Conservation (phyloP, 768 basidiomycete species). For the Postia placenta region DNA sequence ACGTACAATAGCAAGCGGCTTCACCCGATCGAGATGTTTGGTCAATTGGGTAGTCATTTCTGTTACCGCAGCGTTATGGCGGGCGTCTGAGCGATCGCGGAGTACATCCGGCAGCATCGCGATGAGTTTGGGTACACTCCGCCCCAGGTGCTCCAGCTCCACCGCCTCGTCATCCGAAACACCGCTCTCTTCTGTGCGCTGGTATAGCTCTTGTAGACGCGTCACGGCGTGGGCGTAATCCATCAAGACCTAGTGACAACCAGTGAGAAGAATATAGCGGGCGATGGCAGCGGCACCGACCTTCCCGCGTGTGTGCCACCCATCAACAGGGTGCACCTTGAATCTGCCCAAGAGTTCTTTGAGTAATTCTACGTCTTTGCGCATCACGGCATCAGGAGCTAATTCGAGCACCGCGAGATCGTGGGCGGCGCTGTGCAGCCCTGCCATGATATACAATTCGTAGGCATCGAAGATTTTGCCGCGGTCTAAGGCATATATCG, state of each 20-base stretch:
- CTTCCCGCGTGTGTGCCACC: slow-evolving; percentile 84
- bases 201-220: slow-evolving; percentile 50
- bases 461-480: slow-evolving; percentile 71
- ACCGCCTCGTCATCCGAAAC: slow-evolving; percentile 35
- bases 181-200: slow-evolving; percentile 33
- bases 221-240: slow-evolving; percentile 67
- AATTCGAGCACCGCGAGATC: slow-evolving; percentile 80
- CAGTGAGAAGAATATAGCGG: background rate
- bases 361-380: slow-evolving; percentile 50
- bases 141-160: slow-evolving; percentile 56
- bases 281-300: slow-evolving; percentile 30
- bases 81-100: slow-evolving; percentile 46
- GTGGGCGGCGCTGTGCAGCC: slow-evolving; percentile 69
- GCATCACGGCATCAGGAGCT: slow-evolving; percentile 80
- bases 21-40: slow-evolving; percentile 49
- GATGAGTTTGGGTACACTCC: slow-evolving; percentile 59
- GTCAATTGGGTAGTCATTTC: slow-evolving; percentile 69
- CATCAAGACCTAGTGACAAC: slow-evolving; percentile 46
- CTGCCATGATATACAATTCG: slow-evolving; percentile 67
- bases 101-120: slow-evolving; percentile 64
- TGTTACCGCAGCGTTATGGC: slow-evolving; percentile 64
- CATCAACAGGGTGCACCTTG: slow-evolving; percentile 49
- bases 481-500: slow-evolving; percentile 52
- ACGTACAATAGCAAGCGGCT: slow-evolving; percentile 58
- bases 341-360: slow-evolving; percentile 66